Percentiles rank a stretch among this genome's conserved stretches.
Evolutionary conservation across 495 filamentous ascomycete species (phyloP).

Genomic region (Neurospora cerealis): DNA sequence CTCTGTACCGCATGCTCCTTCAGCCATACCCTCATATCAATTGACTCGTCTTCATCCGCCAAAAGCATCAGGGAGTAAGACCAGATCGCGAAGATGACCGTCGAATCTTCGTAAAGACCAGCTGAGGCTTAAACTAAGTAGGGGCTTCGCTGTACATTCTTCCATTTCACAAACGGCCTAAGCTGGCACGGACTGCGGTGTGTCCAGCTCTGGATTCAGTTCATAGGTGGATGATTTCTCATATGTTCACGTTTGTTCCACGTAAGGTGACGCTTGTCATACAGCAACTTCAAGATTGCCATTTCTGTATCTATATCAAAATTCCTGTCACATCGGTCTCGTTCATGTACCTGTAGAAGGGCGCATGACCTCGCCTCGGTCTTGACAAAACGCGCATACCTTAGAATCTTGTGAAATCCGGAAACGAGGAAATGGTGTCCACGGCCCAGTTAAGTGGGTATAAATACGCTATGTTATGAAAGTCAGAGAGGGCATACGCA

Average conservation of each 20-base stretch:
- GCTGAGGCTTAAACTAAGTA: background rate
- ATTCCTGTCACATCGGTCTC: background rate
- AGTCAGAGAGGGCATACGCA: background rate
- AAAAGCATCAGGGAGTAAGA: background rate
- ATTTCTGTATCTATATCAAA: background rate
- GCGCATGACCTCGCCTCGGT: background rate
- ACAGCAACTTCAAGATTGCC: background rate
- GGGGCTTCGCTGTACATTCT: background rate
- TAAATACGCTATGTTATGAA: background rate
- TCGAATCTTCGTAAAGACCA: background rate
- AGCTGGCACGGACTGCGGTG: background rate
- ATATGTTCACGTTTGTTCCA: background rate
- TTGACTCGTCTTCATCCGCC: background rate
- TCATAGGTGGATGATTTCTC: background rate
- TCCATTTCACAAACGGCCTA: background rate
- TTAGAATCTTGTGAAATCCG: background rate
- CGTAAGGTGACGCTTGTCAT: background rate
- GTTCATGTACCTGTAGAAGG: background rate
- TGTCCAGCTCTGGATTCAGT: background rate
- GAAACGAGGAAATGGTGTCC: background rate
- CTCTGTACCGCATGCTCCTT: background rate
- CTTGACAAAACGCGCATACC: background rate
- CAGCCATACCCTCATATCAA: too few relatives aligned
- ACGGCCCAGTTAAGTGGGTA: background rate
- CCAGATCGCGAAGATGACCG: background rate